Evolutionary conservation across 75 land plant species (phyloP).

Genomic region (Pinus taeda): DNA sequence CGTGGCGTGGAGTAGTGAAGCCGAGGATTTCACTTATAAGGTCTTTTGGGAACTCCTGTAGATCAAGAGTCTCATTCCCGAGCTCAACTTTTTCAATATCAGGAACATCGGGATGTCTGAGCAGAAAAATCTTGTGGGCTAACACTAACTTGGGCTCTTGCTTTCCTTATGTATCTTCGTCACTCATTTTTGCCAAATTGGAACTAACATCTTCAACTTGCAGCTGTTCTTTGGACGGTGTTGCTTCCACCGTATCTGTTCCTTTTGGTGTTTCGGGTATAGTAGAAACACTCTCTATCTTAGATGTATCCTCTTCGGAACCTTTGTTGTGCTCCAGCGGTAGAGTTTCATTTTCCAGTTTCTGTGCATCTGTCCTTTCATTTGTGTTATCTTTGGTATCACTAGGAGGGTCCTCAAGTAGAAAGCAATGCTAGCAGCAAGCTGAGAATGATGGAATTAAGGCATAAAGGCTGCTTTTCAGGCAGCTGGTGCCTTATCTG

Average conservation of each 20-base stretch:
- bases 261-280: background rate
- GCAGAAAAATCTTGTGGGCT: too few relatives aligned
- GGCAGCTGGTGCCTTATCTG: slow-evolving; percentile 47
- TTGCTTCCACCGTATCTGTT: slow-evolving; percentile 6
- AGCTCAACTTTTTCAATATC: too few relatives aligned
- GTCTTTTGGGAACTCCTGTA: too few relatives aligned
- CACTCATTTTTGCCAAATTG: background rate
- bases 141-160: too few relatives aligned
- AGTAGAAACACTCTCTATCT: background rate
- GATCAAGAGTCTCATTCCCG: too few relatives aligned
- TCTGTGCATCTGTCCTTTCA: slow-evolving; percentile 6
- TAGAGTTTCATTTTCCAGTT: background rate
- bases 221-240: background rate
- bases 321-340: slow-evolving; percentile 4
- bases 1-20: too few relatives aligned
- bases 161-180: slow-evolving; percentile 8
- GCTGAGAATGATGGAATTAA: slow-evolving; percentile 41
- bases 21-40: too few relatives aligned
- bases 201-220: background rate
- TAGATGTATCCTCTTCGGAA: background rate
- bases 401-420: slow-evolving; percentile 61
- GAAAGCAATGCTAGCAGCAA: slow-evolving; percentile 63
- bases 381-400: background rate
- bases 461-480: slow-evolving; percentile 67
- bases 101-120: too few relatives aligned